These are phyloP conservation scores for Nidularia sp. DNA, from an alignment of 768 basidiomycete species.

Conservation along the genomic window DNA sequence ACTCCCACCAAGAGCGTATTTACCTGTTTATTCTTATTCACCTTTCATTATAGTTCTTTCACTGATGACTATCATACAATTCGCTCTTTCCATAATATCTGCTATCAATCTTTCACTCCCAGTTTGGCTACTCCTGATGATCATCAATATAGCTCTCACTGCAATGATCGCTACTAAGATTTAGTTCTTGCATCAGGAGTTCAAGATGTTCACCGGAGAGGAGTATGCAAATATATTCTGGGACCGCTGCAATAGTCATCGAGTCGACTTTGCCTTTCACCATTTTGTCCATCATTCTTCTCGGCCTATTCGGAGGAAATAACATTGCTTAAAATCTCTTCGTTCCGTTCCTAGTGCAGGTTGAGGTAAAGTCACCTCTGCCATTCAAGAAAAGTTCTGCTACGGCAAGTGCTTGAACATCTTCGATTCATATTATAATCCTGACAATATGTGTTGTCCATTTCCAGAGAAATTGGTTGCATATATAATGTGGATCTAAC, in stretches of 20 bases:
- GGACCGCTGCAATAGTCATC: slow-evolving; percentile 24
- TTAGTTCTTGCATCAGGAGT: slow-evolving; percentile 16
- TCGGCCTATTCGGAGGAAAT: slow-evolving; percentile 13
- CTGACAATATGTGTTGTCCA: too few species aligned
- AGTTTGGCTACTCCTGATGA: slow-evolving; percentile 27
- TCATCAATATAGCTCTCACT: slow-evolving; percentile 19
- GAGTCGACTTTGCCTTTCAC: slow-evolving; percentile 29
- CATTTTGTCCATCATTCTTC: slow-evolving; percentile 21
- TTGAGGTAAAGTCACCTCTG: slow-evolving; percentile 10
- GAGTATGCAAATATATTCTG: slow-evolving; percentile 23
- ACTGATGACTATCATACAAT: too few species aligned
- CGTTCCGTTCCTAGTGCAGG: slow-evolving; percentile 16
- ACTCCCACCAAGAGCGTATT: not conserved
- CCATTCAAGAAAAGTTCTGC: too few species aligned
- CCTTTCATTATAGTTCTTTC: too few species aligned
- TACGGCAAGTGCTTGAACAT: too few species aligned
- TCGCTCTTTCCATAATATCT: slow-evolving; percentile 22
- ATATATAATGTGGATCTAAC: too few species aligned
- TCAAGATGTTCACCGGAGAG: slow-evolving; percentile 14
- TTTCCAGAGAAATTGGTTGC: too few species aligned
- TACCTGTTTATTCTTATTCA: too few species aligned
- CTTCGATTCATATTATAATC: too few species aligned
- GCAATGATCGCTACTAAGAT: slow-evolving; percentile 25
- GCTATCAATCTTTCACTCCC: slow-evolving; percentile 25
- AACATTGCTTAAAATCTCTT: slow-evolving; percentile 17